Evolutionary conservation across 139 green algal genomes (phyloP).

Genomic region (Micractinium sp.): DNA sequence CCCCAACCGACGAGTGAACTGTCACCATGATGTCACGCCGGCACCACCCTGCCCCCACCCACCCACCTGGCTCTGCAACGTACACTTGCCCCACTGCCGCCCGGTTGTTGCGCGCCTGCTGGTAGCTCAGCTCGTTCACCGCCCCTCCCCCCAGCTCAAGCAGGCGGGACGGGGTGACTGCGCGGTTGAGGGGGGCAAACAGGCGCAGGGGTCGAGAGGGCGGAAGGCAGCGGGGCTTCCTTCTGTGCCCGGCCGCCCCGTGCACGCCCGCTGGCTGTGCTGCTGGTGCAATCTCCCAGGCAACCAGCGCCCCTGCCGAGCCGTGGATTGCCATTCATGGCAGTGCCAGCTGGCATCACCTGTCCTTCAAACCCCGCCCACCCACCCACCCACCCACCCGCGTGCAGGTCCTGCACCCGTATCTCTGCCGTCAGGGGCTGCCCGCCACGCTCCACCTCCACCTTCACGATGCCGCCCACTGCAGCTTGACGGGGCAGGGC

Average conservation of each 20-base stretch:
- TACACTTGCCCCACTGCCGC: slow-evolving; percentile 61
- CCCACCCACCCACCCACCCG: background rate
- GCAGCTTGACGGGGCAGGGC: background rate
- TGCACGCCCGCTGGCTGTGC: background rate
- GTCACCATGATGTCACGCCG: too few species aligned
- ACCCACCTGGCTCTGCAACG: slow-evolving; percentile 83
- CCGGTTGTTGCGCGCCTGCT: slow-evolving; percentile 88
- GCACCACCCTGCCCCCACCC: too few species aligned
- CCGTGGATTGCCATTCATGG: too few species aligned
- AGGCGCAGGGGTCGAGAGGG: background rate
- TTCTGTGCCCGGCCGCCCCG: background rate
- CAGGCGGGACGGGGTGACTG: slow-evolving; percentile 78
- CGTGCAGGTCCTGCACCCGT: slow-evolving; percentile 74
- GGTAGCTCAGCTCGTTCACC: slow-evolving; percentile 89
- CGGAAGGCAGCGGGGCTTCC: background rate
- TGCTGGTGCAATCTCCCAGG: background rate
- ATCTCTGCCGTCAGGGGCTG: slow-evolving; percentile 23
- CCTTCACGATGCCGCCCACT: background rate
- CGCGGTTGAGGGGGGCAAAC: slow-evolving; percentile 38
- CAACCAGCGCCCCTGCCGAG: too few species aligned
- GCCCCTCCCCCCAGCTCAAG: slow-evolving; percentile 82
- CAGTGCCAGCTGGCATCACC: background rate
- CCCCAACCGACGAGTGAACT: too few species aligned
- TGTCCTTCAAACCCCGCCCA: background rate
- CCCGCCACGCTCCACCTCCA: slow-evolving; percentile 54